These are phyloP conservation scores for Curvularia lunata DNA, from an alignment of 2,329 filamentous ascomycete species.

Conservation along the genomic window DNA sequence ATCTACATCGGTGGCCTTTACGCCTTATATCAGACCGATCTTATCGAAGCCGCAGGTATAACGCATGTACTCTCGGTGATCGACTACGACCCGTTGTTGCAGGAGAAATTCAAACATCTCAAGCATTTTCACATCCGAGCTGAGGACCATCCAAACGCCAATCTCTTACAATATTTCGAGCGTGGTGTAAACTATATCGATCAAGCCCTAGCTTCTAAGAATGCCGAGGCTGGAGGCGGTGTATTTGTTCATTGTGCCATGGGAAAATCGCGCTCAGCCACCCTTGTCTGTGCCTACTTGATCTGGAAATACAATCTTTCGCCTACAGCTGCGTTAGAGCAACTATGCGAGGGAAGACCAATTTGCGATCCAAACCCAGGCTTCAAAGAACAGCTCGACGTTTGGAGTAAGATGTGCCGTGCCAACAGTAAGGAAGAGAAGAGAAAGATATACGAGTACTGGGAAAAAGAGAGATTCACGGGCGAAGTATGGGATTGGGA, in stretches of 20 bases:
- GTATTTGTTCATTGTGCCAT: conserved; percentile 48
- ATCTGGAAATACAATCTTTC: conserved; percentile 37
- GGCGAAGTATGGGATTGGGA: conserved; percentile 51
- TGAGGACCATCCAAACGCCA: conserved; percentile 44
- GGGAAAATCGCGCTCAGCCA: conserved; percentile 44
- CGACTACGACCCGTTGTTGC: conserved; percentile 40
- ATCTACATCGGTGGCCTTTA: conserved; percentile 53
- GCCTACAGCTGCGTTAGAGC: conserved; percentile 29
- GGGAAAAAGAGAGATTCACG: conserved; percentile 41
- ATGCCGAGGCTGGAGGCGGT: conserved; percentile 18
- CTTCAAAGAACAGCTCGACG: conserved; percentile 43
- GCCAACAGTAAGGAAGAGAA: conserved; percentile 23
- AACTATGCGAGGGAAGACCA: conserved; percentile 42
- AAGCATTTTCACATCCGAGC: conserved; percentile 41
- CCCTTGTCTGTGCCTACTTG: conserved; percentile 43
- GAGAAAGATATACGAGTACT: conserved; percentile 40
- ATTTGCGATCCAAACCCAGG: conserved; percentile 46
- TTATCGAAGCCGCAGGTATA: conserved; percentile 40
- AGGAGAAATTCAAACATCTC: conserved; percentile 35
- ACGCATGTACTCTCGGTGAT: conserved; percentile 45
- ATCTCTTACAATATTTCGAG: conserved; percentile 38
- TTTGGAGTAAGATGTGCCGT: conserved; percentile 40
- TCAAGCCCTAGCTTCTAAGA: conserved; percentile 19
- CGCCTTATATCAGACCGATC: conserved; percentile 50
- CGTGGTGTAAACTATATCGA: conserved; percentile 33